Evolutionary conservation across 257 asterid genomes (phyloP).

Genomic region (Leptodermis oblonga): DNA sequence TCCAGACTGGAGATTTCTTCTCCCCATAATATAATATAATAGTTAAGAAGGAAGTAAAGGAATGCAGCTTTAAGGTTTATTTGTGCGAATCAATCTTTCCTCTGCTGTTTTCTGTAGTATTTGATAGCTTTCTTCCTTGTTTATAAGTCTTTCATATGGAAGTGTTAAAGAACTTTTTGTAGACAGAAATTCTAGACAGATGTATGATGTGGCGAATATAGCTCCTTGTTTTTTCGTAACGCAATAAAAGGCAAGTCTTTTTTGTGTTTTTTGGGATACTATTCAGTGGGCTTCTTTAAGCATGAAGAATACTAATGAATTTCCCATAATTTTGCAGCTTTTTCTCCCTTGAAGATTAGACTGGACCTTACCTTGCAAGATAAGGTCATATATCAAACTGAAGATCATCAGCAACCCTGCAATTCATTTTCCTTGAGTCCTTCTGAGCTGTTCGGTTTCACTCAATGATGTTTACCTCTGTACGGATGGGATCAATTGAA

Average conservation of each 20-base stretch:
- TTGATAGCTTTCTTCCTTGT: no score
- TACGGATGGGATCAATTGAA: slow-evolving; percentile 79
- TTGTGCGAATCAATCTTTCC: no score
- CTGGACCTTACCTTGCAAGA: slow-evolving; percentile 87
- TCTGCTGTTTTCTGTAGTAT: no score
- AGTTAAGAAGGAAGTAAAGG: no score
- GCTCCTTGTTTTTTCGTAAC: slow-evolving; percentile 56
- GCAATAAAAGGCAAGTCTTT: slow-evolving; percentile 65
- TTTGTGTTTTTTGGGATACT: slow-evolving; percentile 1
- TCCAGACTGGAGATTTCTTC: no score
- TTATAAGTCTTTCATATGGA: no score
- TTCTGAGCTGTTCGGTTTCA: slow-evolving; percentile 54
- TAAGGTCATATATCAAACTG: slow-evolving; percentile 59
- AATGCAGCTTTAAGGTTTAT: no score
- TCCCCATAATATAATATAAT: no score
- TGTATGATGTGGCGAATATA: no score
- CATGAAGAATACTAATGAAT: slow-evolving; percentile 15
- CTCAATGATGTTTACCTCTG: slow-evolving; percentile 68
- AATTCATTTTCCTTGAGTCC: slow-evolving; percentile 40
- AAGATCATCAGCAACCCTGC: slow-evolving; percentile 48
- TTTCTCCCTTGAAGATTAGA: slow-evolving; percentile 84
- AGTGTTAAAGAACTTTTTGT: no score
- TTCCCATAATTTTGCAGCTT: slow-evolving; percentile 45
- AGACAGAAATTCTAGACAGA: no score
- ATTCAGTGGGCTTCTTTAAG: slow-evolving; percentile 7